These are phyloP conservation scores for Solanum microdontum DNA, from an alignment of 257 asterid species.

Conservation along the genomic window DNA sequence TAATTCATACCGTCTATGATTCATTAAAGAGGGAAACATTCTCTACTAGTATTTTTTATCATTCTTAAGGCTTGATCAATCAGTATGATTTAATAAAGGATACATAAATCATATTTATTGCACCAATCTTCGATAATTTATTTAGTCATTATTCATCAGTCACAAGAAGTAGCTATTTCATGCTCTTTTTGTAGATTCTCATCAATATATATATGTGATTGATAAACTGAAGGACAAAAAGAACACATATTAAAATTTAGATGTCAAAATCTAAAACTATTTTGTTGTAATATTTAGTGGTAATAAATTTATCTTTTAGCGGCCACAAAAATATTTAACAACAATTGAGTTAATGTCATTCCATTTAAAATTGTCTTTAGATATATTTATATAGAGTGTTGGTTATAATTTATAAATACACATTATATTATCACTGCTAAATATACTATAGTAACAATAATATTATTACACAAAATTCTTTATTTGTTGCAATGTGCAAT, in stretches of 20 bases:
- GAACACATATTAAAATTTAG: not conserved
- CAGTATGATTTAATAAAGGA: not conserved
- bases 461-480: no score
- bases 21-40: not conserved
- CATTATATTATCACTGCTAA: not conserved
- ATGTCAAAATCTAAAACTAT: not conserved
- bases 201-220: not conserved
- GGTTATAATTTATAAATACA: no score
- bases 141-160: not conserved
- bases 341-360: no score
- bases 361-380: no score
- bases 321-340: fast-evolving
- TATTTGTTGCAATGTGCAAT: no score
- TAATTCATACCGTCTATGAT: fast-evolving
- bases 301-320: not conserved
- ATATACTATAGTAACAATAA: no score
- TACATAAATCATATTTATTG: not conserved
- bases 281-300: not conserved
- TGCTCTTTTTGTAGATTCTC: not conserved
- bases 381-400: no score
- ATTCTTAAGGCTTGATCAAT: not conserved
- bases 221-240: not conserved
- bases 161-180: not conserved
- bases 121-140: not conserved
- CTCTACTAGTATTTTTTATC: not conserved